These are phyloP conservation scores for Mycena galopus DNA, from an alignment of 768 basidiomycete species.

Conservation along the genomic window DNA sequence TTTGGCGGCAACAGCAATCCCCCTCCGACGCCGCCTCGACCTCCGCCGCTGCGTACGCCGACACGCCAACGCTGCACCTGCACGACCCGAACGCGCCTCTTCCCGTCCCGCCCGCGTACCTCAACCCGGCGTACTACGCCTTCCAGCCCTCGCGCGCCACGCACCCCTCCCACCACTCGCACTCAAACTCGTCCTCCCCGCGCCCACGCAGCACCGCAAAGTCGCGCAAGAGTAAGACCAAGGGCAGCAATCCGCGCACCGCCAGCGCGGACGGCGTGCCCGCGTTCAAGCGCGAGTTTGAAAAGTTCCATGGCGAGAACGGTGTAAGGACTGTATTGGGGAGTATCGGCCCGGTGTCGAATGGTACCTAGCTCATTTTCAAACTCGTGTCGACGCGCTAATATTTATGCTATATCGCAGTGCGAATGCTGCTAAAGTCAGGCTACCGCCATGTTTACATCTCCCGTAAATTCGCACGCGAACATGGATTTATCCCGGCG, in stretches of 20 bases:
- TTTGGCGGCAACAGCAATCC: constrained; percentile 72
- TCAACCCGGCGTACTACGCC: constrained; percentile 79
- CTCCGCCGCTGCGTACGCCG: constrained; percentile 38
- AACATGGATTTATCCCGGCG: constrained; percentile 88
- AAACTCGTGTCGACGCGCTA: no score
- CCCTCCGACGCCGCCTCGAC: constrained; percentile 43
- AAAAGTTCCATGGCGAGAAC: constrained; percentile 90
- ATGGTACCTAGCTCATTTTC: constrained; percentile 64
- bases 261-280: constrained; percentile 66
- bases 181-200: constrained; percentile 47
- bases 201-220: constrained; percentile 53
- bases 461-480: constrained; percentile 91
- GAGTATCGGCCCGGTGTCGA: constrained; percentile 89
- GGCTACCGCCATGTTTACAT: constrained; percentile 97
- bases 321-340: constrained; percentile 95
- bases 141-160: constrained; percentile 63
- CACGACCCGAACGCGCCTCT: constrained; percentile 72
- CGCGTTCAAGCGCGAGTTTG: constrained; percentile 80
- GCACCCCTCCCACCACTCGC: constrained; percentile 37
- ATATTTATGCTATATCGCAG: constrained; percentile 60
- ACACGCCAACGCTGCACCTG: constrained; percentile 70
- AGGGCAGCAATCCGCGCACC: constrained; percentile 50
- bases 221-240: constrained; percentile 58
- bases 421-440: constrained; percentile 92
- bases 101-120: constrained; percentile 72